Evolutionary conservation across 129 eudicot genomes (phyloP), one percentile per base, ranked within the genome.

Genomic region (Daucus carota): DNA sequence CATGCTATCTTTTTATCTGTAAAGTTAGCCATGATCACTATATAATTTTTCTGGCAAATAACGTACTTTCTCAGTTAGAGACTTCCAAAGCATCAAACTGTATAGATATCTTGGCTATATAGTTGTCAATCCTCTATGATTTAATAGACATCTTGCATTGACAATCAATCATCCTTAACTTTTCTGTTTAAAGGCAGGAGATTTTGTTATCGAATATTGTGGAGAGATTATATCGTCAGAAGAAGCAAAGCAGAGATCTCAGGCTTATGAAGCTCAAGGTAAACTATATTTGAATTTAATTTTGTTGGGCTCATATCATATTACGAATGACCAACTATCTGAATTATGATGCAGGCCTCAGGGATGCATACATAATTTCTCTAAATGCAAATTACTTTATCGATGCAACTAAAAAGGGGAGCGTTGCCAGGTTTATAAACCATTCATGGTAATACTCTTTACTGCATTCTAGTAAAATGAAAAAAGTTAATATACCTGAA

Each of bases 361-460:
- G 77, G 84, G 96, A 91, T 83, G 92, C 97, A 44, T 94, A 91
- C 70, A 94, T 94, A 72, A 91, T 94, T 22, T 89, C 97, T 80
- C 85, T 94, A 60, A 76, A 87, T 86, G 87, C 90, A 33, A 86
- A 82, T 83, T 80, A 80, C 82, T 89, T 75, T 67, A 89, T 94
- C 80, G 98, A 94, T 83, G 97, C 98, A 38, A 94, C 98, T 43
- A 84, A 77, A 80, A 94, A 89, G 81, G 98, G 98, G 73, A 94
- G 93, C 84, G 77, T 86, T 78, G 98, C 93, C 34, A 94, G 98
- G 83, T 94, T 94, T 70, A 91, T 94, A 74, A 94, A 94, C 82
- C 98, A 94, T 81, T 94, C 98, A 20, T 94, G 98, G 98, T 94
- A 85, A 81, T 83, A 79, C 50, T 74, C 60, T 46, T 63, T 12